Percentiles rank a stretch among this genome's conserved stretches.
phyloP scores from a whole-genome alignment of 2,329 filamentous ascomycete species.

The Fusarium sp. region DNA sequence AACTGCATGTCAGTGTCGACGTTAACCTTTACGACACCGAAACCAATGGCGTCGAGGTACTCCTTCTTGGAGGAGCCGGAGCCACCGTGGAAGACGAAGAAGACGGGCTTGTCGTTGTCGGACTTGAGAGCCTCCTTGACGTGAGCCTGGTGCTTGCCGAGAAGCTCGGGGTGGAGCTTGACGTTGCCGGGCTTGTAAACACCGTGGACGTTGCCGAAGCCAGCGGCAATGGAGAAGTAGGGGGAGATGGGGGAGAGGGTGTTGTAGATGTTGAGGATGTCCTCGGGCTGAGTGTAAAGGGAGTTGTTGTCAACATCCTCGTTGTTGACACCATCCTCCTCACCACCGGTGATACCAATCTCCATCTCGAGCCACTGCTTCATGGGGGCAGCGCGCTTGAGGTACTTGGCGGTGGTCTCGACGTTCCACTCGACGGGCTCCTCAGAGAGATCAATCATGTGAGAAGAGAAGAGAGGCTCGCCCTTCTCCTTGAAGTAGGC shows the following conservation, averaged over 20 bases:
- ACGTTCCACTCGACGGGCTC: slow-evolving; percentile 94
- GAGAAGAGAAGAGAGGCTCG: slow-evolving; percentile 93
- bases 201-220: slow-evolving; percentile 99
- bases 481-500: slow-evolving; percentile 93
- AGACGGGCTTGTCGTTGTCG: slow-evolving; percentile 90
- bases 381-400: slow-evolving; percentile 94
- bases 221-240: slow-evolving; percentile 98
- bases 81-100: slow-evolving; percentile 99
- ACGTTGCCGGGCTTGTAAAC: slow-evolving; percentile 99
- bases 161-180: slow-evolving; percentile 94
- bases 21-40: slow-evolving; percentile 99
- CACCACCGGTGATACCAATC: slow-evolving; percentile 88
- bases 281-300: slow-evolving; percentile 97
- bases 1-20: slow-evolving; percentile 98
- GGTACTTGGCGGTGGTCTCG: slow-evolving; percentile 90
- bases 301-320: slow-evolving; percentile 96
- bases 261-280: slow-evolving; percentile 93
- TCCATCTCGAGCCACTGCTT: slow-evolving; percentile 99
- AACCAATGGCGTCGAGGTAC: slow-evolving; percentile 88
- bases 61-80: slow-evolving; percentile 93
- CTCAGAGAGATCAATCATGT: slow-evolving; percentile 99
- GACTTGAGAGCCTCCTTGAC: slow-evolving; percentile 84
- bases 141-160: slow-evolving; percentile 95
- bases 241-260: slow-evolving; percentile 87
- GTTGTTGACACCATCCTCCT: slow-evolving; percentile 99